Evolutionary conservation across 768 basidiomycete species (phyloP).

Genomic region (Austroboletus eburneus): DNA sequence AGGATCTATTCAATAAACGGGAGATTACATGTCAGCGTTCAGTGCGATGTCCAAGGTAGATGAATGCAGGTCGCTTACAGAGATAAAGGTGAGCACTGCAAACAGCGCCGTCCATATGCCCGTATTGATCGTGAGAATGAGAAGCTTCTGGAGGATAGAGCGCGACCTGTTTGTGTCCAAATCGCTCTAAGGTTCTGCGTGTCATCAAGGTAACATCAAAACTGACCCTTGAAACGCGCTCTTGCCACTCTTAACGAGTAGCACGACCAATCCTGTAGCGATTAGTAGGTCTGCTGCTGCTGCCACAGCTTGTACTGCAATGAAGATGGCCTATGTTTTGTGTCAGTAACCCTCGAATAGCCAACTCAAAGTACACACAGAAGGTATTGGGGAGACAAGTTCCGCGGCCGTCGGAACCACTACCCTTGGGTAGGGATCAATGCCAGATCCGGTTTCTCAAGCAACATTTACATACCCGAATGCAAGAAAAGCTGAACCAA

Average conservation of each 20-base stretch:
- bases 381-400: not conserved
- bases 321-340: not conserved
- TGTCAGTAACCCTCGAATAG: not conserved
- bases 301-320: not conserved
- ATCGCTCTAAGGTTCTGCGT: not conserved
- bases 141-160: constrained; percentile 5
- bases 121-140: constrained; percentile 10
- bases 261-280: not conserved
- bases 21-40: too few species aligned
- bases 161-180: not conserved
- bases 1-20: too few species aligned
- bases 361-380: not conserved
- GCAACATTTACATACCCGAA: not conserved
- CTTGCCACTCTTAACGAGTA: not conserved
- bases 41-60: too few species aligned
- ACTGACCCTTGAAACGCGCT: not conserved
- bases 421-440: constrained; percentile 1
- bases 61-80: not conserved
- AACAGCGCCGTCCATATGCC: constrained; percentile 13
- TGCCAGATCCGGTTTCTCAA: not conserved
- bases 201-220: not conserved
- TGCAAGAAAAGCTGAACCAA: constrained; percentile 1
- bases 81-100: not conserved
- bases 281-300: constrained; percentile 5
- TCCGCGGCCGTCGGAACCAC: not conserved